Base-by-base conservation (phyloP, 2,329 filamentous ascomycete genomes). In the Ophiostoma novo-ulmi region DNA sequence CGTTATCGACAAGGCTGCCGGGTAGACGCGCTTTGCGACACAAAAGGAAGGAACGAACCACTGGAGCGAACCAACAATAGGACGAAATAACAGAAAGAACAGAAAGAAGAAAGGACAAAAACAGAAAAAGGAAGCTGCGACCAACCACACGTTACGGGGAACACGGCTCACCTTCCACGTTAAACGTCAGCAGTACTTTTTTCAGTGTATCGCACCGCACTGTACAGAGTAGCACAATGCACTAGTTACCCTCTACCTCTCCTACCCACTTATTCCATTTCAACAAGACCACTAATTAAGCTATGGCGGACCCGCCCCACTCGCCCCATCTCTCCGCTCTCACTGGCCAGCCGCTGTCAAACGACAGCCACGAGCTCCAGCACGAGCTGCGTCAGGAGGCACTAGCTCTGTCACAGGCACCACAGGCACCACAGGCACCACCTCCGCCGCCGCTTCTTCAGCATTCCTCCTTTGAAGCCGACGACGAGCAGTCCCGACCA, bases 111-210 rank as follows among this genome's bases (percentile, higher is more conserved):
- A 20, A 17, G 31, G 52, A 55, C 52, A n/a, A 10, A n/a, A 26
- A 36, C 31, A 31, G 31, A 36, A 17, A 63, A 26, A 14, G 58
- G 26, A 26, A 63, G 31, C 26, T 35, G 35, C 31, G 31, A 36
- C 61, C 61, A 63, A 63, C 58, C 58, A 63, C 58, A 35, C 31
- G 58, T 36, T 26, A 63, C 61, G 61, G 61, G 61, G 61, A 64
- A 64, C 61, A 38, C 61, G 61, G 61, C 26, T 63, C 58, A 5
- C 35, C 61, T 64, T 64, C 31, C 61, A 39, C 38, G 38, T 39
- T 10, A 11, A 1, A 5, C 52, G 52, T 39, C 38, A 39, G 6
- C 11, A 48, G 17, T 48, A 48, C 44, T 48, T 17, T 17, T 31
- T 31, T 31, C 44, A 48, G 41, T 31, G 31, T 31, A 31, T 31